Conservation (phyloP, 2,329 filamentous ascomycete genomes). For the Epichloe sp. region DNA sequence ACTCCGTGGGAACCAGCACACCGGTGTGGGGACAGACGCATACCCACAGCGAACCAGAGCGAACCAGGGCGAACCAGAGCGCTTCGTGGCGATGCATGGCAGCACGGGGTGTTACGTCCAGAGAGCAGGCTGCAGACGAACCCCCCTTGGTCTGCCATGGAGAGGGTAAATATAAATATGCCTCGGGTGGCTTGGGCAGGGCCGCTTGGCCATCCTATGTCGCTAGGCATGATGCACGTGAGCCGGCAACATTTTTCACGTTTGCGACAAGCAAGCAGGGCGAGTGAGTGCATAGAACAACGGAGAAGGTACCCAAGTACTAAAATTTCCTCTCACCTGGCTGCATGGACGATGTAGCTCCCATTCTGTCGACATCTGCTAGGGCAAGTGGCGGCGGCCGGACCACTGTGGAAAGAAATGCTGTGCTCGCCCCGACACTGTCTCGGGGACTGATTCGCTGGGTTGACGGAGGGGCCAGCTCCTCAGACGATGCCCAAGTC, state of each 20-base stretch:
- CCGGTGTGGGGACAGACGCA: constrained; percentile 5
- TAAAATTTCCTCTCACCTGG: neutral
- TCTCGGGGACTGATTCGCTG: neutral
- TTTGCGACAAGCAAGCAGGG: neutral
- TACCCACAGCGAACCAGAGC: neutral
- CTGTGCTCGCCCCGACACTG: neutral
- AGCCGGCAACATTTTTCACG: neutral
- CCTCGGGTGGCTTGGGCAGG: neutral
- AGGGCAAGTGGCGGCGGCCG: neutral
- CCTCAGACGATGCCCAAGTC: constrained; percentile 4
- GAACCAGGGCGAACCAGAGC: neutral
- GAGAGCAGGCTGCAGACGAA: neutral
- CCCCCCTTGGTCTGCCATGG: neutral
- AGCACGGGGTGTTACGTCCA: neutral
- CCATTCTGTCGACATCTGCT: neutral
- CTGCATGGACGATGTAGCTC: neutral
- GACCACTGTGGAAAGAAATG: neutral
- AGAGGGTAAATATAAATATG: neutral
- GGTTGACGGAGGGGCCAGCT: neutral
- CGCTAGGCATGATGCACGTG: neutral
- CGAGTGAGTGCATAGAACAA: neutral
- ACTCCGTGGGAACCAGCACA: neutral
- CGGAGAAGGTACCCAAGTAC: neutral
- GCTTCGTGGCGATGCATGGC: neutral
- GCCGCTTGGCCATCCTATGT: neutral